These are phyloP conservation scores for Triticum aestivum DNA, from an alignment of 176 grass and related monocot species.

Conservation along the genomic window DNA sequence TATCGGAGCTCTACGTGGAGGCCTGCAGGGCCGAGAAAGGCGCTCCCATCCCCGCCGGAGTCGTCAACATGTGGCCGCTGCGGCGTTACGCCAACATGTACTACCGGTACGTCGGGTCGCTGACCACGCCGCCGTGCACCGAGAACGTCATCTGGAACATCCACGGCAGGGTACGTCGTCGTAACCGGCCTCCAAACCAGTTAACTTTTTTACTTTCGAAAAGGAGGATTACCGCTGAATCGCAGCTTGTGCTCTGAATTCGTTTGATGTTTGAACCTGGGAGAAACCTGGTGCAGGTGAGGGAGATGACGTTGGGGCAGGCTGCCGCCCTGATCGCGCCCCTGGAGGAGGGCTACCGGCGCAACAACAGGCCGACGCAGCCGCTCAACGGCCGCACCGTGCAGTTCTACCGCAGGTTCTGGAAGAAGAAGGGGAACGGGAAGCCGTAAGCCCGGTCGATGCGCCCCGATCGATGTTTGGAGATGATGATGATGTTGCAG, in stretches of 20 bases:
- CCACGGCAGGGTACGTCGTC: slow-evolving; percentile 45
- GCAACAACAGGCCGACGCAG: slow-evolving; percentile 68
- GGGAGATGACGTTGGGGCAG: slow-evolving; percentile 62
- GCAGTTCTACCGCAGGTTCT: slow-evolving; percentile 48
- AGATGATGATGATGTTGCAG: background rate
- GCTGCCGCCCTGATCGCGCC: slow-evolving; percentile 53
- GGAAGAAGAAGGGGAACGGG: slow-evolving; percentile 11
- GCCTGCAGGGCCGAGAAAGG: slow-evolving; percentile 37
- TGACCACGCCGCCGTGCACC: slow-evolving; percentile 88
- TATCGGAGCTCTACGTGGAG: slow-evolving; percentile 49
- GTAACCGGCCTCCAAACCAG: background rate
- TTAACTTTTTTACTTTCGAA: too few relatives aligned
- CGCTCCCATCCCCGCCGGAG: slow-evolving; percentile 34
- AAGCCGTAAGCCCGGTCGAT: slow-evolving; percentile 8
- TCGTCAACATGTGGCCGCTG: slow-evolving; percentile 41
- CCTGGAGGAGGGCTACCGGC: slow-evolving; percentile 42
- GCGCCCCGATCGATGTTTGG: background rate
- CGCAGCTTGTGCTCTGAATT: background rate
- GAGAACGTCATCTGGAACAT: slow-evolving; percentile 89
- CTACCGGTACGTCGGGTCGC: slow-evolving; percentile 75
- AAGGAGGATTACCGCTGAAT: background rate
- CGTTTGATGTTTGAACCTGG: background rate
- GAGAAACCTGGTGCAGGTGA: slow-evolving; percentile 39
- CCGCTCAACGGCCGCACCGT: slow-evolving; percentile 56
- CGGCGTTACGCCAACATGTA: slow-evolving; percentile 44